These are phyloP conservation scores for Thermomucor indicae-seudaticae DNA, from an alignment of 371 early-diverging fungal genomes.

Conservation along the genomic window DNA sequence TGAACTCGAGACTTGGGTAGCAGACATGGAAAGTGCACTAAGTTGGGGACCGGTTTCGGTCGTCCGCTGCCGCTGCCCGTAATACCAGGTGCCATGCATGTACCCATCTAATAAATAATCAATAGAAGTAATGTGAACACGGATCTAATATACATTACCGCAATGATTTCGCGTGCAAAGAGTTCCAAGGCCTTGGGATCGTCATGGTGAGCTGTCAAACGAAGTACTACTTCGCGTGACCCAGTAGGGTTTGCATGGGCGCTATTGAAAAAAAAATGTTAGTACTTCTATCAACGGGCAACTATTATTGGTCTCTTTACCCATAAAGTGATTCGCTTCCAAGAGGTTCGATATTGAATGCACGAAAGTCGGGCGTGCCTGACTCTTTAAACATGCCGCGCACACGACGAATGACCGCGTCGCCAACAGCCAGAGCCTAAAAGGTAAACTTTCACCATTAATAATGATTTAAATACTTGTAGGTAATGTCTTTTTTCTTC, in stretches of 20 bases:
- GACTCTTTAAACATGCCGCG: conserved; percentile 43
- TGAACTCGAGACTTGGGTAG: conserved; percentile 52
- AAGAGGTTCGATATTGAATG: conserved; percentile 56
- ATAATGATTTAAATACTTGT: neutral
- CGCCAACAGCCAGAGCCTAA: conserved; percentile 61
- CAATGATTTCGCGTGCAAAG: conserved; percentile 65
- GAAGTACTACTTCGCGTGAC: conserved; percentile 62
- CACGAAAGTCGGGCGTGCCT: conserved; percentile 50
- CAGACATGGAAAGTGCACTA: conserved; percentile 65
- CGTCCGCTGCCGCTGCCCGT: conserved; percentile 50
- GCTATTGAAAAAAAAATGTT: conserved; percentile 16
- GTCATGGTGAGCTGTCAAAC: conserved; percentile 60
- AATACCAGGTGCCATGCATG: conserved; percentile 76
- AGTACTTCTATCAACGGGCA: neutral
- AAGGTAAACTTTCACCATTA: too few relatives aligned
- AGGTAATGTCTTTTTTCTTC: neutral
- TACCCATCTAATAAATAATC: conserved; percentile 45
- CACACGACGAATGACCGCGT: conserved; percentile 58
- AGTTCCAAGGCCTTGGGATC: conserved; percentile 51
- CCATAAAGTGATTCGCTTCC: conserved; percentile 73
- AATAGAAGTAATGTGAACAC: neutral
- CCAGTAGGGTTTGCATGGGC: conserved; percentile 36
- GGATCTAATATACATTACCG: conserved; percentile 29
- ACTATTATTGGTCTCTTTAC: conserved; percentile 21
- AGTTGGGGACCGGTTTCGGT: conserved; percentile 60